phyloP scores from a whole-genome alignment of 1,284 basidiomycete genomes.

The Malassezia sympodialis region DNA sequence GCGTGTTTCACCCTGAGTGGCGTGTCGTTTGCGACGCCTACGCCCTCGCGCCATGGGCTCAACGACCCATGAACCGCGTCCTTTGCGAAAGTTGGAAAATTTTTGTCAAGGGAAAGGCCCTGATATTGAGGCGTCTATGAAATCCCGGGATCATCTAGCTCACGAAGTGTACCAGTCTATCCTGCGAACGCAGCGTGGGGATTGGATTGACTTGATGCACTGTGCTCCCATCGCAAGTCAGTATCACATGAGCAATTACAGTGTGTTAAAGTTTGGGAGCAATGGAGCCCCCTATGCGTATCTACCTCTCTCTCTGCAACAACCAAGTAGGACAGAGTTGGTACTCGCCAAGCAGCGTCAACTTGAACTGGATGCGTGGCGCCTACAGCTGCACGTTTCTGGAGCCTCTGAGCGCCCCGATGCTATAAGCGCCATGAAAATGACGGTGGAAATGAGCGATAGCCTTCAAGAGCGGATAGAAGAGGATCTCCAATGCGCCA shows the following conservation, averaged over 20 bases:
- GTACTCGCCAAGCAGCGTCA: slow-evolving; percentile 26
- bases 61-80: neutral
- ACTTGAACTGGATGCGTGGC: slow-evolving; percentile 23
- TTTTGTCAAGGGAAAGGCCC: neutral
- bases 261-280: slow-evolving; percentile 35
- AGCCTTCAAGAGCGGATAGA: slow-evolving; percentile 24
- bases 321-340: slow-evolving; percentile 25
- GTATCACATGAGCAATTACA: slow-evolving; percentile 41
- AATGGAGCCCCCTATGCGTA: slow-evolving; percentile 39
- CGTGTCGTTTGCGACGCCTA: neutral
- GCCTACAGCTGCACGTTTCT: slow-evolving; percentile 12
- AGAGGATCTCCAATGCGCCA: slow-evolving; percentile 18
- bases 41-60: neutral
- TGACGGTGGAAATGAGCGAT: slow-evolving; percentile 21
- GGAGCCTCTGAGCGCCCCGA: neutral
- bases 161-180: slow-evolving; percentile 25
- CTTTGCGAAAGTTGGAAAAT: neutral
- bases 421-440: slow-evolving; percentile 17
- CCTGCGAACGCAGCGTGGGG: slow-evolving; percentile 21
- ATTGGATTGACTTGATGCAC: slow-evolving; percentile 40
- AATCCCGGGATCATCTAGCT: slow-evolving; percentile 24
- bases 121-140: neutral
- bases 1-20: neutral
- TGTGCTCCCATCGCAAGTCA: slow-evolving; percentile 39
- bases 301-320: slow-evolving; percentile 39